Evolutionary conservation across 1,284 basidiomycete species (phyloP).

Genomic region (Malassezia brasiliensis): DNA sequence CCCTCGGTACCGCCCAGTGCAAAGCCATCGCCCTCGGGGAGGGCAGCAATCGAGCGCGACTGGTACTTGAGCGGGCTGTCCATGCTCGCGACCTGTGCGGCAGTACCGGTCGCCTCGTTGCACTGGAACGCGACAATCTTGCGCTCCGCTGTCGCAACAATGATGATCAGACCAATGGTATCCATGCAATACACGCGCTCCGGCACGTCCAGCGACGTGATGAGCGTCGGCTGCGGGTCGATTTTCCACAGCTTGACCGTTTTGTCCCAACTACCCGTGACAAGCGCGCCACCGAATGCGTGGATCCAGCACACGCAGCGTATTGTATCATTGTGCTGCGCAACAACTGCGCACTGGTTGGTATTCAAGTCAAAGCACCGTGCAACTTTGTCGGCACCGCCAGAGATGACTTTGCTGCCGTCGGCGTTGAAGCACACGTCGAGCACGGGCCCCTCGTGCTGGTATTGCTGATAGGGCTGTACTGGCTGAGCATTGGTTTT

Average conservation of each 20-base stretch:
- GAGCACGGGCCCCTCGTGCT: slow-evolving; percentile 71
- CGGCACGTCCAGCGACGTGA: slow-evolving; percentile 55
- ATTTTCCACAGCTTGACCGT: slow-evolving; percentile 62
- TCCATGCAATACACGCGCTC: slow-evolving; percentile 81
- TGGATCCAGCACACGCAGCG: slow-evolving; percentile 68
- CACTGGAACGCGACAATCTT: slow-evolving; percentile 77
- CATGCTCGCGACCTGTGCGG: slow-evolving; percentile 22
- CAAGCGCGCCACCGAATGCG: slow-evolving; percentile 60
- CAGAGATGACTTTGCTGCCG: slow-evolving; percentile 69
- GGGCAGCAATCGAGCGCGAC: slow-evolving; percentile 56
- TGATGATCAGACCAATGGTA: slow-evolving; percentile 72
- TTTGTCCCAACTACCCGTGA: slow-evolving; percentile 86
- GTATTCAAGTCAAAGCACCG: slow-evolving; percentile 71
- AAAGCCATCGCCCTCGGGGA: slow-evolving; percentile 41
- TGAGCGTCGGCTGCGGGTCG: slow-evolving; percentile 28
- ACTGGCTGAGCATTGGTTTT: slow-evolving; percentile 66
- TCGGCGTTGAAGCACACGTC: slow-evolving; percentile 75
- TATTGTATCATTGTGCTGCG: slow-evolving; percentile 73
- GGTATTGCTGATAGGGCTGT: slow-evolving; percentile 52
- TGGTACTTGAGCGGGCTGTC: slow-evolving; percentile 65
- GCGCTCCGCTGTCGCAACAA: slow-evolving; percentile 80
- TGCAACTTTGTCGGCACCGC: slow-evolving; percentile 75
- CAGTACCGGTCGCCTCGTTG: slow-evolving; percentile 54
- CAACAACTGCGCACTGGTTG: slow-evolving; percentile 58
- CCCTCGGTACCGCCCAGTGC: slow-evolving; percentile 92